These are phyloP conservation scores for Ascoidea tarda DNA, from an alignment of 805 yeast genomes.

Conservation along the genomic window DNA sequence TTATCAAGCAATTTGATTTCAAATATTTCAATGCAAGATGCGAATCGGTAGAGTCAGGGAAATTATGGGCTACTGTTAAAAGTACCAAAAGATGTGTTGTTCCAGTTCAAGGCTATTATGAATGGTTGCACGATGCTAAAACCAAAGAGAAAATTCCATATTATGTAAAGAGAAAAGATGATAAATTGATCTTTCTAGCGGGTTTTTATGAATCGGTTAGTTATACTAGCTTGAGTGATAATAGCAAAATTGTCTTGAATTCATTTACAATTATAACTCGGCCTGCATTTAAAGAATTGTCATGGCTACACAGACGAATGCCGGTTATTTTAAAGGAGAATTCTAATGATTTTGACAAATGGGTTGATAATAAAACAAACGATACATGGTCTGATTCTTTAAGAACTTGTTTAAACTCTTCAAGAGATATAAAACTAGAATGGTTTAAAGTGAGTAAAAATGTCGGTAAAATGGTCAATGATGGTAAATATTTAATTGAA, in stretches of 20 bases:
- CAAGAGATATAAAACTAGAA: slow-evolving; percentile 24
- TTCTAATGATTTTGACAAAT: slow-evolving; percentile 38
- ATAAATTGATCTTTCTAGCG: slow-evolving; percentile 48
- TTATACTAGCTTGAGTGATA: slow-evolving; percentile 6
- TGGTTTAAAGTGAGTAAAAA: slow-evolving; percentile 42
- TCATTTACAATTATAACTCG: slow-evolving; percentile 67
- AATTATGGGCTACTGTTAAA: slow-evolving; percentile 43
- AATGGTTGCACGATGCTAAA: slow-evolving; percentile 38
- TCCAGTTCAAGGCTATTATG: slow-evolving; percentile 76
- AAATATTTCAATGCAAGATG: slow-evolving; percentile 62
- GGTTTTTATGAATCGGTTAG: slow-evolving; percentile 27
- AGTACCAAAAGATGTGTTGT: slow-evolving; percentile 50
- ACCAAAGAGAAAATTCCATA: slow-evolving; percentile 39
- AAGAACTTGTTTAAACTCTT: slow-evolving; percentile 26
- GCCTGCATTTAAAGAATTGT: slow-evolving; percentile 43
- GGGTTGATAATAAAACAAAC: slow-evolving; percentile 36
- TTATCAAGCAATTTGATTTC: slow-evolving; percentile 16
- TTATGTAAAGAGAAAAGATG: slow-evolving; percentile 40
- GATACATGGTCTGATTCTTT: slow-evolving; percentile 18
- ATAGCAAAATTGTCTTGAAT: slow-evolving; percentile 16
- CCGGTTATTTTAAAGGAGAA: slow-evolving; percentile 59
- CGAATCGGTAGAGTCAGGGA: slow-evolving; percentile 39
- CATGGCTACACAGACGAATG: slow-evolving; percentile 67
- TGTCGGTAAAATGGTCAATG: slow-evolving; percentile 48
- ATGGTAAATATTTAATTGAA: slow-evolving; percentile 21